A percentile compares a stretch with the other conserved stretches of the same genome.
Conservation (phyloP, 768 basidiomycete species). For the Lentinula sp. region DNA sequence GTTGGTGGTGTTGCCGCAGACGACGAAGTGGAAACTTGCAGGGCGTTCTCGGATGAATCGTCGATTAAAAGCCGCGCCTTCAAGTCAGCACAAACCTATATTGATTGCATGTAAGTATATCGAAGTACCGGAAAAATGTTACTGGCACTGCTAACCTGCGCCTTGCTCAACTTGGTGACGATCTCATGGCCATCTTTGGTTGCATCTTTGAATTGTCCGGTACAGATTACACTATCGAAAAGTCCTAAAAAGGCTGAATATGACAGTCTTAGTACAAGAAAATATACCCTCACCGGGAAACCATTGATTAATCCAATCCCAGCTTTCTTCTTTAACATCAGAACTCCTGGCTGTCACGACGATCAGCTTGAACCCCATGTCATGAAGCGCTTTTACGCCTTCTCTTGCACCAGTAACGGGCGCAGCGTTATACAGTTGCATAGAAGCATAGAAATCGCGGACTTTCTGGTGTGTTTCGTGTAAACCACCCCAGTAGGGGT, state of each 20-base stretch:
- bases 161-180: constrained; percentile 59
- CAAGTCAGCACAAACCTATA: constrained; percentile 58
- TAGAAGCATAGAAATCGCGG: constrained; percentile 48
- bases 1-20: constrained; percentile 28
- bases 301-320: constrained; percentile 61
- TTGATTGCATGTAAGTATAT: background rate
- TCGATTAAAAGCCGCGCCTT: constrained; percentile 67
- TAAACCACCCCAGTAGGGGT: constrained; percentile 58
- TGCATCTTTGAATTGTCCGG: constrained; percentile 60
- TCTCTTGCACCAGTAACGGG: constrained; percentile 61
- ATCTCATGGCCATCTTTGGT: constrained; percentile 24
- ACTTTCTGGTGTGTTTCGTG: constrained; percentile 56
- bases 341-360: constrained; percentile 71
- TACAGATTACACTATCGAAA: constrained; percentile 63
- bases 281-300: constrained; percentile 45
- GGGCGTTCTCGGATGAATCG: constrained; percentile 75
- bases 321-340: constrained; percentile 49
- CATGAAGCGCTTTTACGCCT: constrained; percentile 46
- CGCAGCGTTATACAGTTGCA: constrained; percentile 36
- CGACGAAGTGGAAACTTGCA: constrained; percentile 43
- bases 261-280: background rate
- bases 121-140: background rate
- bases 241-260: constrained; percentile 22
- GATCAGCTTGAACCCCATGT: constrained; percentile 62
- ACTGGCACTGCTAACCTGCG: constrained; percentile 49